These are phyloP conservation scores for Talaromyces sp. DNA, from an alignment of 2,329 filamentous ascomycete genomes.

Conservation along the genomic window DNA sequence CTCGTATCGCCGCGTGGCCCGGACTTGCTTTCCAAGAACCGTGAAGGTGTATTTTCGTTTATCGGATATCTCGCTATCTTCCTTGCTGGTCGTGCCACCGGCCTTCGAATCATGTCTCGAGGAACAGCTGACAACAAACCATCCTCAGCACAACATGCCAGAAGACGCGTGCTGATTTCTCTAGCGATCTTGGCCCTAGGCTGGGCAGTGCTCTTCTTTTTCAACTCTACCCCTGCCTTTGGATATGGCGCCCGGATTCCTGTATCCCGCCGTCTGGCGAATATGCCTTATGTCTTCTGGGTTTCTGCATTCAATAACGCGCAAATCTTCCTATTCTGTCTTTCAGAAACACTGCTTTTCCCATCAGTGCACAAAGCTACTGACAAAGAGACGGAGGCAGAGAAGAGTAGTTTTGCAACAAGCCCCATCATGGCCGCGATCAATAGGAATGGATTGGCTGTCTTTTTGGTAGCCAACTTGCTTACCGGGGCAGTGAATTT, in stretches of 20 bases:
- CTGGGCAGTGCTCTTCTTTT: constrained; percentile 66
- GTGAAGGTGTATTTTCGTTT: constrained; percentile 94
- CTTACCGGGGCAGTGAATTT: constrained; percentile 86
- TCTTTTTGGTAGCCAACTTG: constrained; percentile 85
- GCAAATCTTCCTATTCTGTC: constrained; percentile 74
- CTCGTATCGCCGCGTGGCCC: constrained; percentile 69
- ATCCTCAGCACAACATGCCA: constrained; percentile 36
- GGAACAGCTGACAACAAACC: constrained; percentile 43
- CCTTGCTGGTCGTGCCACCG: constrained; percentile 77
- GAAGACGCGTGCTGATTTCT: constrained; percentile 56
- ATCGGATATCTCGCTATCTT: constrained; percentile 92
- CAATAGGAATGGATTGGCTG: constrained; percentile 78
- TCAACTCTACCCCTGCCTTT: constrained; percentile 63
- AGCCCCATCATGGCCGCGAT: constrained; percentile 76
- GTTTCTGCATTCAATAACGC: constrained; percentile 82
- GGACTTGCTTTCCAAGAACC: constrained; percentile 78
- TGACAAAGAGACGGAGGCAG: constrained; percentile 53
- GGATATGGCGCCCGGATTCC: constrained; percentile 60
- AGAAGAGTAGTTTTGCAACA: constrained; percentile 64
- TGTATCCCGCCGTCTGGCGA: constrained; percentile 85
- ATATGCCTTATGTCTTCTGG: constrained; percentile 91
- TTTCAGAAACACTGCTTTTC: constrained; percentile 74
- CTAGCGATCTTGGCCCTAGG: constrained; percentile 60
- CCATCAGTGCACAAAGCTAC: constrained; percentile 61
- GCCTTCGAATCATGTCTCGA: constrained; percentile 70